A percentile compares a stretch with the other conserved stretches of the same genome.
phyloP scores from a whole-genome alignment of 1,284 basidiomycete genomes.

The Wolfiporia cocos region DNA sequence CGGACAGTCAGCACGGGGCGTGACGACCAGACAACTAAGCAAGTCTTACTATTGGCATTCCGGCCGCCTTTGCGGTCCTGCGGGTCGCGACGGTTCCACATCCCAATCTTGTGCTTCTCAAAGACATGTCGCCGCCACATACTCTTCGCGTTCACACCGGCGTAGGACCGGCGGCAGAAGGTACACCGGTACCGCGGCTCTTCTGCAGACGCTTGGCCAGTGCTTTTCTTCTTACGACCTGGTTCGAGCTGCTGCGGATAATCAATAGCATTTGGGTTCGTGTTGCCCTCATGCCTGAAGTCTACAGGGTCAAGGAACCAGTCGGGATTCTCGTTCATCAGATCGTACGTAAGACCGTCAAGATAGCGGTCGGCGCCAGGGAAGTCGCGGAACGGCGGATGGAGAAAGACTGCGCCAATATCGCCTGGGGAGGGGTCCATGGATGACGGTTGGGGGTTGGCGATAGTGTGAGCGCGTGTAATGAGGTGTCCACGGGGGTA shows the following conservation, averaged over 20 bases:
- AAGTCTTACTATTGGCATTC: slow-evolving; percentile 43
- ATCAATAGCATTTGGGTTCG: slow-evolving; percentile 44
- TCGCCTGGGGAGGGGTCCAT: slow-evolving; percentile 64
- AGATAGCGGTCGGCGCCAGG: slow-evolving; percentile 53
- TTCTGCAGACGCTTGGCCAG: slow-evolving; percentile 70
- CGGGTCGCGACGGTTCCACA: slow-evolving; percentile 73
- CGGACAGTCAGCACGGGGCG: not conserved
- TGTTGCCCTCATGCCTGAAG: slow-evolving; percentile 45
- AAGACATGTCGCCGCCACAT: slow-evolving; percentile 84
- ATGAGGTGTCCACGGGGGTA: slow-evolving; percentile 18
- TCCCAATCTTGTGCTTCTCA: slow-evolving; percentile 81
- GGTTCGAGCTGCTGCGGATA: slow-evolving; percentile 74
- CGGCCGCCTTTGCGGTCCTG: slow-evolving; percentile 49
- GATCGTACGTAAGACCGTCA: slow-evolving; percentile 60
- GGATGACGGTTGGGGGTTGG: slow-evolving; percentile 34
- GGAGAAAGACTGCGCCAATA: slow-evolving; percentile 58
- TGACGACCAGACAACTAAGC: slow-evolving; percentile 18
- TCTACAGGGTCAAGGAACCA: slow-evolving; percentile 72
- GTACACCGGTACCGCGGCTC: slow-evolving; percentile 74
- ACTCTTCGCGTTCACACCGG: slow-evolving; percentile 79
- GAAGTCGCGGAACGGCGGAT: slow-evolving; percentile 61
- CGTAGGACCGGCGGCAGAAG: slow-evolving; percentile 73
- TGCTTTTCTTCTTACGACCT: slow-evolving; percentile 73
- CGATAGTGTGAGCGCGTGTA: slow-evolving; percentile 18
- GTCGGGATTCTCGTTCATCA: slow-evolving; percentile 63